Evolutionary conservation across 768 basidiomycete species (phyloP), one percentile per base, ranked within the genome.

Genomic region (Leucocoprinus sp.): DNA sequence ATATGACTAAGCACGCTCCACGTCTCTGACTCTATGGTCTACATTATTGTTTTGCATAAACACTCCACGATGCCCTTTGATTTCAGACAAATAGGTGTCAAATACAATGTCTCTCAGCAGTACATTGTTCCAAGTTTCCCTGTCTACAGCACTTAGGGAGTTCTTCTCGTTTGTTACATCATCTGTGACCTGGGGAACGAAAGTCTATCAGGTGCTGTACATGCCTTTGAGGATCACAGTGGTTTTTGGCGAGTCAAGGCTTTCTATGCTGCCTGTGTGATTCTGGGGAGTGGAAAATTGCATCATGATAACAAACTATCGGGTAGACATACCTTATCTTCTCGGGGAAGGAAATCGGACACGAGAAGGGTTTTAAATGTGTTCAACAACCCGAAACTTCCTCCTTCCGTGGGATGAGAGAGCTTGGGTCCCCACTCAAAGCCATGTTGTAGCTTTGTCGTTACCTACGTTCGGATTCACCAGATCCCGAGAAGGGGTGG

Each of bases 281-380:
- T n/a, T n/a, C n/a, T n/a, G n/a, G n/a, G n/a, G n/a, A n/a, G n/a
- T n/a, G n/a, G n/a, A n/a, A n/a, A n/a, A n/a, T n/a, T n/a, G n/a
- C n/a, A n/a, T n/a, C n/a, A n/a, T n/a, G n/a, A n/a, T n/a, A 29
- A 8, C 11, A 15, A 31, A 17, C 6, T 29, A 34, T 47, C 39
- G 26, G 11, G 11, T 11, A 5, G 26, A 50, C 69, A 21, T 57
- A 74, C 69, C 42, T 68, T 64, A 41, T 63, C 59, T 55, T 74
- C 74, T 31, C 80, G 67, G 8, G 71, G 57, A 31, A 71, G 53
- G 56, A 69, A 79, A 45, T 71, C 65, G 9, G 65, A 54, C 45
- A 76, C 70, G 24, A 61, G 63, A 4, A 83, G 53, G 14, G 70
- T 60, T 11, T 80, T 80, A 15, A 80, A 15, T 28, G 71, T 60